Base-by-base conservation (phyloP, 2,329 filamentous ascomycete genomes). In the Dothideomycetes sp. region DNA sequence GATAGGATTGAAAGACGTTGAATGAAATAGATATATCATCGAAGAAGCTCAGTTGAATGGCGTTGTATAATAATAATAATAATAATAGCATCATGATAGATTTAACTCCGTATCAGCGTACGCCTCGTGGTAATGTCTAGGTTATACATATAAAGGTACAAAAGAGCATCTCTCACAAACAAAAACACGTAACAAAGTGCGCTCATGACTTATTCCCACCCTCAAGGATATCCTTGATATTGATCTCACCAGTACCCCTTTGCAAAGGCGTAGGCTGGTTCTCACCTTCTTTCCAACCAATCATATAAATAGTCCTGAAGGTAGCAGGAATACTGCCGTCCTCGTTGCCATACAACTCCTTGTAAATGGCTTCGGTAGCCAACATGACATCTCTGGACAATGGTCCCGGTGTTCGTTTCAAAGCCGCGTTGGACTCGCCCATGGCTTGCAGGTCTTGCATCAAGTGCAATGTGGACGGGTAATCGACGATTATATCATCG, bases 221-320 rank as follows among this genome's bases (percentile, higher is more conserved):
- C 47, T 71, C 77, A 15, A 84, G 59, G 13, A 94, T 69, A 60
- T 96, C 88, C 61, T 91, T 94, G 47, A 98, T 71, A 61, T 84
- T 94, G 29, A 94, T 67, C 57, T 94, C 72, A 8, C 85, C 91
- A 49, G 82, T 94, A 1, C 91, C 91, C 50, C 91, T 76, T 49
- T 80, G 65, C 44, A 96, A 64, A 4, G 91, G 88, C 62, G 89
- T 71, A 2, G 80, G 71, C 64, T 96, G 88, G 39, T 80, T 76
- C 20, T 74, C 73, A 2, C 84, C 81, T 50, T 88, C 84, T 58
- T 89, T 93, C 91, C 91, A 98, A 0, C 91, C 91, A 62, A 98
- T 98, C 88, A 96, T 95, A 62, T 91, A 94, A 47, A 98, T 95
- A 52, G 94, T 73, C 51, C 91, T 75, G 58, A 95, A 98, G 0